Conservation (phyloP, 164 flowering plant species). For the Vitis vinifera region DNA sequence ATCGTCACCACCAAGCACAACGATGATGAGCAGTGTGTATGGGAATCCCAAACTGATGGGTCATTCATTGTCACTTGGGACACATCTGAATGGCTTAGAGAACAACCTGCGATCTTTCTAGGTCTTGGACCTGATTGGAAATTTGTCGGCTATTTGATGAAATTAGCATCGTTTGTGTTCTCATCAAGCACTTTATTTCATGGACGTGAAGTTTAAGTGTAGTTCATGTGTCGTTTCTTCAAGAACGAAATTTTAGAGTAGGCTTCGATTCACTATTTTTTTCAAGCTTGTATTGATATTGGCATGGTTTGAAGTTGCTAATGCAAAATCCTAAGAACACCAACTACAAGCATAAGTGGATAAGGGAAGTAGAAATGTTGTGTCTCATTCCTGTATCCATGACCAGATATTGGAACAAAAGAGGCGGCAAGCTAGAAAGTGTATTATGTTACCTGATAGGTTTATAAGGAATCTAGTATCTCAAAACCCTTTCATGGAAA, state of each 20-base stretch:
- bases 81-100: slow-evolving; percentile 5
- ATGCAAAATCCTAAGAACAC: slow-evolving; percentile 33
- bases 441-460: slow-evolving; percentile 88
- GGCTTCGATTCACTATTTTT: slow-evolving; percentile 28
- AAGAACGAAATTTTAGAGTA: slow-evolving; percentile 11
- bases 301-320: slow-evolving; percentile 34
- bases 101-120: slow-evolving; percentile 25
- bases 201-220: slow-evolving; percentile 47
- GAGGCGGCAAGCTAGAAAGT: slow-evolving; percentile 80
- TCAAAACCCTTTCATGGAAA: slow-evolving; percentile 37
- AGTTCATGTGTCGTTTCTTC: slow-evolving; percentile 27
- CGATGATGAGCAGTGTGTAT: slow-evolving; percentile 55
- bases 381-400: slow-evolving; percentile 95
- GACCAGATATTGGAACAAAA: slow-evolving; percentile 92
- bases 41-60: slow-evolving; percentile 60
- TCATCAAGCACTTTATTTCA: slow-evolving; percentile 22
- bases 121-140: slow-evolving; percentile 37
- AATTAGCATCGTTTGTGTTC: slow-evolving; percentile 18
- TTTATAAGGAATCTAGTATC: slow-evolving; percentile 50
- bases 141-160: slow-evolving; percentile 55
- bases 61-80: slow-evolving; percentile 50
- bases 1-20: slow-evolving; percentile 57
- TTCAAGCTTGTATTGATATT: slow-evolving; percentile 54
- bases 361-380: slow-evolving; percentile 35
- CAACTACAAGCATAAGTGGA: slow-evolving; percentile 32